Conservation (phyloP, 495 filamentous ascomycete genomes). For the Amorphotheca resinae region DNA sequence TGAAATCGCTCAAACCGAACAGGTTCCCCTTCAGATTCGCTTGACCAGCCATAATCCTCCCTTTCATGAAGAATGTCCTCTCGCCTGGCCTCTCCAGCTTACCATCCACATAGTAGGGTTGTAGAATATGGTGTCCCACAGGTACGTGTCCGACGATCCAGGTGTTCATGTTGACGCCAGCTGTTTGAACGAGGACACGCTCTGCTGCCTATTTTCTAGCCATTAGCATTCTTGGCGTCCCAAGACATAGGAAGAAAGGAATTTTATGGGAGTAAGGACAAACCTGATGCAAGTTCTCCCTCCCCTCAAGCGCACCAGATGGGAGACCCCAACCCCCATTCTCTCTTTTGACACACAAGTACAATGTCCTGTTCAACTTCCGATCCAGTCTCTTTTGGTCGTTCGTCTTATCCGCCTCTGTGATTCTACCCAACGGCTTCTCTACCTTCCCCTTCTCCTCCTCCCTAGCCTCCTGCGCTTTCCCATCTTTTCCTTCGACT, state of each 20-base stretch:
- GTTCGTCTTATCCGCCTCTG: constrained; percentile 65
- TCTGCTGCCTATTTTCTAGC: constrained; percentile 54
- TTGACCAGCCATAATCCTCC: constrained; percentile 92
- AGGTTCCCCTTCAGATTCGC: constrained; percentile 62
- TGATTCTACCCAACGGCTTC: constrained; percentile 54
- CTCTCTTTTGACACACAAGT: constrained; percentile 63
- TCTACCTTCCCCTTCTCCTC: constrained; percentile 57
- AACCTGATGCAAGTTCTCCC: constrained; percentile 74
- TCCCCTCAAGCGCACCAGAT: constrained; percentile 44
- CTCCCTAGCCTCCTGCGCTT: constrained; percentile 25
- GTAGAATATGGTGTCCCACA: constrained; percentile 59
- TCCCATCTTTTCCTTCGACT: constrained; percentile 17
- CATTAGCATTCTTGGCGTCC: neutral
- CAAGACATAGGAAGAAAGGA: neutral
- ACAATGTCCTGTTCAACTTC: constrained; percentile 64
- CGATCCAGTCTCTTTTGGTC: constrained; percentile 70
- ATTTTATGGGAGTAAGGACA: constrained; percentile 21
- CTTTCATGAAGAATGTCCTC: constrained; percentile 94
- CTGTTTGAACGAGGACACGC: constrained; percentile 60
- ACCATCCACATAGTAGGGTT: constrained; percentile 27
- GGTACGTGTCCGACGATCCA: constrained; percentile 92
- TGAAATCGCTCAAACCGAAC: constrained; percentile 65
- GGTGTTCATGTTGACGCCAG: constrained; percentile 94
- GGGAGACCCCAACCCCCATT: constrained; percentile 74
- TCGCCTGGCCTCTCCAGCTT: constrained; percentile 36